A percentile compares a stretch with the other conserved stretches of the same genome.
Evolutionary conservation across 805 yeast species (phyloP).

Genomic region (Metschnikowia lochheadii): DNA sequence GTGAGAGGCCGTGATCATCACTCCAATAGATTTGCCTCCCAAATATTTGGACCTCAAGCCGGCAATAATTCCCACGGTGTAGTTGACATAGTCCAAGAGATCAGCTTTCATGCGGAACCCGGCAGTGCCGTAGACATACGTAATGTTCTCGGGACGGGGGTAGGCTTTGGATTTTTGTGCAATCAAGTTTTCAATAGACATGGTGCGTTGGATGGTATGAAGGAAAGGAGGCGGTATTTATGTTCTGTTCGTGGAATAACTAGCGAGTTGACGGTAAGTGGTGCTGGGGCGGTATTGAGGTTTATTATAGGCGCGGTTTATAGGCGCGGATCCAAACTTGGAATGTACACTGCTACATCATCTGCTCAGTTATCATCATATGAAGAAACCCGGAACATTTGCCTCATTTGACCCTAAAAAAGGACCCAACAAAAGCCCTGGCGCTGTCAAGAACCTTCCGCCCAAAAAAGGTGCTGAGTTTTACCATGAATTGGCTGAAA

Average conservation of each 20-base stretch:
- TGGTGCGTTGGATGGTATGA: background rate
- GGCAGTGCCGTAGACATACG: slow-evolving; percentile 87
- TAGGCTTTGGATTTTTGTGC: slow-evolving; percentile 19
- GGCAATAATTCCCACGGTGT: slow-evolving; percentile 78
- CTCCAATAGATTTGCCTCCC: slow-evolving; percentile 73
- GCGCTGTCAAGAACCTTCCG: background rate
- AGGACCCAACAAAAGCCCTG: background rate
- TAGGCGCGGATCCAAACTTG: background rate
- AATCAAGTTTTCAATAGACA: slow-evolving; percentile 8
- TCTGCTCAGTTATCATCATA: background rate
- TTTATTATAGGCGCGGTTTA: background rate
- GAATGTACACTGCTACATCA: background rate
- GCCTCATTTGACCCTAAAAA: slow-evolving; percentile 3
- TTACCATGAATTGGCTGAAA: slow-evolving; percentile 32
- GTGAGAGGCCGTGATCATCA: slow-evolving; percentile 95
- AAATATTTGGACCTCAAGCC: slow-evolving; percentile 71
- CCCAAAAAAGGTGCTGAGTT: slow-evolving; percentile 28
- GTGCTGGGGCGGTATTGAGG: background rate
- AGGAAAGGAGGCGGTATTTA: background rate
- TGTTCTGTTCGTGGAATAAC: background rate
- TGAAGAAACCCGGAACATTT: slow-evolving; percentile 14
- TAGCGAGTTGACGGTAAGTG: background rate
- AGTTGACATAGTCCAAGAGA: slow-evolving; percentile 73
- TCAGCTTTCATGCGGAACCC: slow-evolving; percentile 82
- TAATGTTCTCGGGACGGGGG: slow-evolving; percentile 40